phyloP scores from a whole-genome alignment of 352 stramenopile genomes.

The Phytopythium helicoides region DNA sequence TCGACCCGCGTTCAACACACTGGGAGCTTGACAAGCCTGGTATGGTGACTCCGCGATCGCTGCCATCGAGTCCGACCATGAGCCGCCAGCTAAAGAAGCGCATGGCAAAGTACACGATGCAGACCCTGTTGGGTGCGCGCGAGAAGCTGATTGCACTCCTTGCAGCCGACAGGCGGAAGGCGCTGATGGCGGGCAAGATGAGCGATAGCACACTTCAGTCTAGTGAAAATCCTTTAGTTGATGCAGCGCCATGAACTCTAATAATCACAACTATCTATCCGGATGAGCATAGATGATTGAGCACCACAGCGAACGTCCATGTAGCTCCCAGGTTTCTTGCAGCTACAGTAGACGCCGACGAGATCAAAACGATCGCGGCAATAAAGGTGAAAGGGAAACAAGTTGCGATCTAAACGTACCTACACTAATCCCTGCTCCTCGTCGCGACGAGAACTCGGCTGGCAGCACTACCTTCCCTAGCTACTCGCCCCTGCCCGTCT shows the following conservation, averaged over 20 bases:
- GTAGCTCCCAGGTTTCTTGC: too few relatives aligned
- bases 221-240: too few relatives aligned
- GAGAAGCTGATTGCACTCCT: constrained; percentile 62
- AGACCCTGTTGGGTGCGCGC: constrained; percentile 54
- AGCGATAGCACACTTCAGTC: too few relatives aligned
- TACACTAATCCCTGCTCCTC: constrained; percentile 7
- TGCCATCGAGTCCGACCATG: constrained; percentile 72
- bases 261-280: too few relatives aligned
- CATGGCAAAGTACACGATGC: constrained; percentile 77
- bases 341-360: background rate
- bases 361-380: background rate
- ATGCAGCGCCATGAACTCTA: too few relatives aligned
- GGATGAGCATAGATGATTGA: too few relatives aligned
- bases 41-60: constrained; percentile 75
- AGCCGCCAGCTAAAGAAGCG: constrained; percentile 66
- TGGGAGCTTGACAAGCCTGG: constrained; percentile 77
- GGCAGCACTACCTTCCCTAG: too few relatives aligned
- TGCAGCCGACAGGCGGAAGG: constrained; percentile 28
- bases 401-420: constrained; percentile 11
- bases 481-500: constrained; percentile 1
- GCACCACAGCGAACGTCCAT: too few relatives aligned
- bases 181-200: constrained; percentile 8
- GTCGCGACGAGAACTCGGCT: background rate
- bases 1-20: constrained; percentile 62
- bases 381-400: constrained; percentile 6